Evolutionary conservation across 345 rosid species (phyloP), one percentile per base, ranked within the genome.

Genomic region (Salix viminalis): DNA sequence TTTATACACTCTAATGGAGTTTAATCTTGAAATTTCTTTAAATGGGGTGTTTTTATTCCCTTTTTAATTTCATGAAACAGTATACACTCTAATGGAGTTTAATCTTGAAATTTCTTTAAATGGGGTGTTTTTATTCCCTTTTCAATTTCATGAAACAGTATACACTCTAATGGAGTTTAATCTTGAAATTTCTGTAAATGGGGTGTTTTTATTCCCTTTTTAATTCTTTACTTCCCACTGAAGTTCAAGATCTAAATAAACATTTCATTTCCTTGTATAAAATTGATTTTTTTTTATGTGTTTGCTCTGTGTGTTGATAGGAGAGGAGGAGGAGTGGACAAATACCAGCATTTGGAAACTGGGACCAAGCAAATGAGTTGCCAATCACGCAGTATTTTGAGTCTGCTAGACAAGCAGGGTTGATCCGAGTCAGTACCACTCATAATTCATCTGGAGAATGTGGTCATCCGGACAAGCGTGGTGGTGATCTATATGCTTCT

Each of bases 321-420:
- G 79, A 84, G 77, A 79, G 85, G 79, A 91, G 83, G 75, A 88
- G 88, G 73, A 91, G 97, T 26, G 93, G 99, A 23, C 97, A 89
- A 76, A 91, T 95, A 69, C 99, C 99, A 0, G 87, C 88, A 66
- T 95, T 95, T 76, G 99, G 99, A 76, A 81, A 95, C 77, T 95
- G 99, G 99, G 97, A 95, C 2, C 79, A 86, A 13, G 90, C 97
- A 41, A 91, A 89, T 69, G 92, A 95, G 26, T 60, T 91, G 80
- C 99, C 99, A 46, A 95, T 95, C 67, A 95, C 99, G 58, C 97
- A 90, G 86, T 95, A 95, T 78, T 95, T 95, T 23, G 99, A 95
- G 83, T 76, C 86, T 70, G 96, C 99, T 67, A 88, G 97, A 80
- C 96, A 93, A 77, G 97, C 99, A 52, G 99, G 99, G 60, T 79